These are phyloP conservation scores for Fusarium sp. DNA, from an alignment of 2,329 filamentous ascomycete genomes.

Conservation along the genomic window DNA sequence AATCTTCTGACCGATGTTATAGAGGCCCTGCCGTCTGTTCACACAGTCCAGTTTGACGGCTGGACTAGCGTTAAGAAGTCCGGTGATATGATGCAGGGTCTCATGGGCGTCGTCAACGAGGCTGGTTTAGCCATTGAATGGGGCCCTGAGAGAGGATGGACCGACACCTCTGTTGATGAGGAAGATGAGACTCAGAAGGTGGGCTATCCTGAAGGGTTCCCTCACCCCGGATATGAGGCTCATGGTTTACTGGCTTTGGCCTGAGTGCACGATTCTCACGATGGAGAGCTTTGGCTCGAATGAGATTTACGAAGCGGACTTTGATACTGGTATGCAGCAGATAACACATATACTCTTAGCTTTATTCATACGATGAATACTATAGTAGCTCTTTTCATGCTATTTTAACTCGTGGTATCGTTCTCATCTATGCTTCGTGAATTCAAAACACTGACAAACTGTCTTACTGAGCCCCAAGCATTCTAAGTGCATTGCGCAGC, in stretches of 20 bases:
- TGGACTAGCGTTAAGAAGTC: conserved; percentile 71
- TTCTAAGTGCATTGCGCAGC: conserved; percentile 75
- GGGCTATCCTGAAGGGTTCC: conserved; percentile 14
- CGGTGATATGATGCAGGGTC: conserved; percentile 69
- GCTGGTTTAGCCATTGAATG: conserved; percentile 67
- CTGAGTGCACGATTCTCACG: conserved; percentile 1
- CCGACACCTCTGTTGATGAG: conserved; percentile 53
- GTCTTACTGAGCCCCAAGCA: conserved; percentile 66
- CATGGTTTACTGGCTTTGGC: conserved; percentile 19
- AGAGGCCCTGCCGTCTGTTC: conserved; percentile 63
- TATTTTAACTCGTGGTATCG: conserved; percentile 27
- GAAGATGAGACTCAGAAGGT: background rate
- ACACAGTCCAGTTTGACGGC: conserved; percentile 74
- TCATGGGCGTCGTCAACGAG: conserved; percentile 62
- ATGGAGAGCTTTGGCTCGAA: conserved; percentile 7
- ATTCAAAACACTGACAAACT: background rate
- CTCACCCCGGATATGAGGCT: conserved; percentile 20
- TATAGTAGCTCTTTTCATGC: conserved; percentile 1
- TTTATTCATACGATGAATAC: conserved; percentile 12
- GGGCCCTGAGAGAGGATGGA: conserved; percentile 75
- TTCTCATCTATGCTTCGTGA: conserved; percentile 17
- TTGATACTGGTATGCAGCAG: conserved; percentile 6
- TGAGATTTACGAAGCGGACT: conserved; percentile 32
- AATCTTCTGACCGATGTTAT: conserved; percentile 66
- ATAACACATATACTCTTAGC: conserved; percentile 23